Evolutionary conservation across 805 yeast species (phyloP), one percentile per base, ranked within the genome.

Genomic region (Blastobotrys americana): DNA sequence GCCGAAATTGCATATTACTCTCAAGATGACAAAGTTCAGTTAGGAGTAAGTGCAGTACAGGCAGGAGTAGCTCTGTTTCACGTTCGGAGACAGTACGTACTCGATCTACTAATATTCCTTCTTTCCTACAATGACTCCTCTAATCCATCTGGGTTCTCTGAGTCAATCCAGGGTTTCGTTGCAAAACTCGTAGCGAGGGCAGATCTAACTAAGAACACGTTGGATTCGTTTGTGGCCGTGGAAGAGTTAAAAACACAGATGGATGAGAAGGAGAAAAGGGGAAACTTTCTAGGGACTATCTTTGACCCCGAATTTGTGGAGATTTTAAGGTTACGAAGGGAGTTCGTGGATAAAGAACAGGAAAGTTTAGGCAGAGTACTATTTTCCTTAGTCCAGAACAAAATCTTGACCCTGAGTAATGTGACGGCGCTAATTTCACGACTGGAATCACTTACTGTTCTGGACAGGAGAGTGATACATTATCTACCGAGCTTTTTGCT

Each of bases 341-440:
- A 75, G 45, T 78, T 77, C 50, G 67, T 85, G 22, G 72, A 77
- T 42, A 69, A 68, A 41, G 80, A 81, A 54, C 93, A 88, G 59
- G 95, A 86, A 55, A 57, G 72, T 1, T 63, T 89, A 44, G 81
- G 89, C 37, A 84, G 80, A 58, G 68, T 85, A 1, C 65, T 82
- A 4, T 76, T 61, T 53, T 80, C 82, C 2, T 60, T 76, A 37
- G 66, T 73, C 5, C 65, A 67, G 2, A 66, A 66, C 33, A 66
- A 68, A 34, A 47, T 58, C 20, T 53, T 65, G 1, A 51, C 60
- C 33, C 64, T 62, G 5, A 59, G 64, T 0, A 61, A 69, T 3
- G 72, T 72, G 53, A 52, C 56, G 15, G 56, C 61, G 15, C 45
- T 82, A 5, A 49, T 81, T 1, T 57, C 66, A 5, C 79, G 73